These are phyloP conservation scores for Penicillium argentinense DNA, from an alignment of 495 filamentous ascomycete genomes.

Conservation along the genomic window DNA sequence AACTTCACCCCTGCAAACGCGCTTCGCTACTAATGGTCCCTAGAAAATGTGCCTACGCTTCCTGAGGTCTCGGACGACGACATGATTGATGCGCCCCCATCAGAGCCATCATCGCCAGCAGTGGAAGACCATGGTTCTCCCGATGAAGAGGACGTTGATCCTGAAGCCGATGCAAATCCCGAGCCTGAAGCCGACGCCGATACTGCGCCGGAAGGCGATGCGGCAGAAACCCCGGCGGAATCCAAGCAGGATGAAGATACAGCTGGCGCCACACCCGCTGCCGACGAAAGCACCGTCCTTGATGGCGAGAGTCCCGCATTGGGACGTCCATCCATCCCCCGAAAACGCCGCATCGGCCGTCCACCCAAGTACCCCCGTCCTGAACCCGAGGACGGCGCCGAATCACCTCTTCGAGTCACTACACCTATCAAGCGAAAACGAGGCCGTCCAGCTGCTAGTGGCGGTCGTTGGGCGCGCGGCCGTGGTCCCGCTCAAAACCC, in stretches of 20 bases:
- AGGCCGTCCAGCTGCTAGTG: conserved; percentile 67
- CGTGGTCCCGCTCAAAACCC: conserved; percentile 73
- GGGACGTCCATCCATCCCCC: conserved; percentile 56
- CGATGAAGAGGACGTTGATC: conserved; percentile 28
- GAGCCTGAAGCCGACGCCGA: conserved; percentile 27
- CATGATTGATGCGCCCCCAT: conserved; percentile 43
- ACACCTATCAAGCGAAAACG: conserved; percentile 66
- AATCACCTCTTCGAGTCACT: conserved; percentile 50
- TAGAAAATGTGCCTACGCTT: conserved; percentile 47
- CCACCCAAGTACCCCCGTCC: conserved; percentile 81
- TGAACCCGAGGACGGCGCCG: conserved; percentile 62
- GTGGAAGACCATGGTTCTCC: conserved; percentile 31
- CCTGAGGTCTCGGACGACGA: conserved; percentile 52
- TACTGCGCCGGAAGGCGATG: conserved; percentile 28
- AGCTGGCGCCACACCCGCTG: conserved; percentile 35
- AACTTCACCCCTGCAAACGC: conserved; percentile 17
- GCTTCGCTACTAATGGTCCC: conserved; percentile 20
- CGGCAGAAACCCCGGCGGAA: conserved; percentile 16
- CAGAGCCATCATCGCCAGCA: conserved; percentile 37
- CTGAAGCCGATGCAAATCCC: conserved; percentile 26
- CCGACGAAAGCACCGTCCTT: conserved; percentile 38
- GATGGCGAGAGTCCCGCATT: conserved; percentile 29
- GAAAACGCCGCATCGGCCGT: conserved; percentile 78
- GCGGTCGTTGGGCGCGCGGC: conserved; percentile 62
- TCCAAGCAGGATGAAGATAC: conserved; percentile 33